Base-by-base conservation (phyloP, 208 protist species). In the Novymonas esmeraldas region DNA sequence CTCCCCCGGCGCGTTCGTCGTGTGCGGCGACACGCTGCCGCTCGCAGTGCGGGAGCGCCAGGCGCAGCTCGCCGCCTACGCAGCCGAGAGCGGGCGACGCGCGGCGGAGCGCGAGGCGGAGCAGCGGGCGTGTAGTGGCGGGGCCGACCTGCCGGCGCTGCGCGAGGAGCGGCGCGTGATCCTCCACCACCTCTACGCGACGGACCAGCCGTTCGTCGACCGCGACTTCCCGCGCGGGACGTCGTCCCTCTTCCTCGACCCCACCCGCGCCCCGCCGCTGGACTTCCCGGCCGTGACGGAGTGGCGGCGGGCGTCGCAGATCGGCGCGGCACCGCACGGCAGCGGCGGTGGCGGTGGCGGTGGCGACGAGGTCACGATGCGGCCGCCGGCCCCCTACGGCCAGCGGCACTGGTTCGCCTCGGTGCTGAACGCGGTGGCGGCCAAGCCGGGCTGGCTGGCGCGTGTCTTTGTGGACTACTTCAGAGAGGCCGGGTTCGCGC, bases 191-290 rank as follows among this genome's bases (percentile, higher is more conserved):
- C 84, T 78, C 60, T 61, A 85, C 26, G 51, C 64, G 29, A 84
- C 70, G 16, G 85, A 82, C 1, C 44, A 68, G 42, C 71, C 78
- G 46, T 93, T 84, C 58, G 51, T 73, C 31, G 92, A 97, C 65
- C 75, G 82, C 16, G 90, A 95, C 46, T 97, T 97, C 57, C 90
- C 92, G 1, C 79, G 81, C 31, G 89, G 86, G 52, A 65, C 70
- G 4, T 94, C 90, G 9, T 94, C 88, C 22, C 70, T 95, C 16
- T 97, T 81, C 62, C 44, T 91, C 10, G 86, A 90, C 66, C 77
- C 88, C n/a, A 66, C 75, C n/a, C 64, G 49, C n/a, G 66, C 66
- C 13, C 48, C 68, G 20, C 83, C 84, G 16, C 11, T 61, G 1
- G 56, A 76, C 57, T 90, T 90, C 61, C 87, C 87, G 0, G 68